Conservation (phyloP, 169 alveolate genomes). For the Condylostoma magnum region DNA sequence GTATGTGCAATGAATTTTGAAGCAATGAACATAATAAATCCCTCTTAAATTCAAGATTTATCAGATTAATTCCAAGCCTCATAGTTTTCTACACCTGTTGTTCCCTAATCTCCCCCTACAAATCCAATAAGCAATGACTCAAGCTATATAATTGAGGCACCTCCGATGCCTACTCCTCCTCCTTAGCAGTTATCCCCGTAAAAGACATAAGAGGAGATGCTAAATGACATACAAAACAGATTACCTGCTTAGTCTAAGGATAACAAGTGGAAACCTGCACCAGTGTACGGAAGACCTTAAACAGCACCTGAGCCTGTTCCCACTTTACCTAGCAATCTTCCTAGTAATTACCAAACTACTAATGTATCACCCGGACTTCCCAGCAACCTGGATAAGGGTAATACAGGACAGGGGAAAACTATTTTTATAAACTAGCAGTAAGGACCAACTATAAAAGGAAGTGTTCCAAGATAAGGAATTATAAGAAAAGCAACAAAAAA, state of each 20-base stretch:
- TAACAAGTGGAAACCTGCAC: conserved; percentile 28
- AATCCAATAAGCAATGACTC: too few species aligned
- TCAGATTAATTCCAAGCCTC: background rate
- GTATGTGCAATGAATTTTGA: conserved; percentile 87
- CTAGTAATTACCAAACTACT: too few species aligned
- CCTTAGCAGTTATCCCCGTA: background rate
- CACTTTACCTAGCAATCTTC: too few species aligned
- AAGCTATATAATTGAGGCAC: background rate
- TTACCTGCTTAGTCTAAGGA: conserved; percentile 23
- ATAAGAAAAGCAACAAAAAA: too few species aligned
- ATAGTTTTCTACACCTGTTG: background rate
- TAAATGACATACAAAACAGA: background rate
- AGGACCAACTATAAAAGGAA: too few species aligned
- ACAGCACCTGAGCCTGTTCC: too few species aligned
- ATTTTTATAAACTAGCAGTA: too few species aligned
- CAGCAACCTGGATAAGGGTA: too few species aligned
- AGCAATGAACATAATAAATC: conserved; percentile 83
- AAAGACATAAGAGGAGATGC: background rate
- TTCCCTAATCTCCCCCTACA: too few species aligned
- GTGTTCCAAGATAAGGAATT: too few species aligned
- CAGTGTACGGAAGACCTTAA: conserved; percentile 31
- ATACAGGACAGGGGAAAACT: too few species aligned
- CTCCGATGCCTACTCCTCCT: background rate
- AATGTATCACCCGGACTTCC: too few species aligned
- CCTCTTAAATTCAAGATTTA: background rate